A percentile compares a stretch with the other conserved stretches of the same genome.
These are phyloP conservation scores for Novymonas esmeraldas DNA, from an alignment of 208 protist species.

Conservation along the genomic window DNA sequence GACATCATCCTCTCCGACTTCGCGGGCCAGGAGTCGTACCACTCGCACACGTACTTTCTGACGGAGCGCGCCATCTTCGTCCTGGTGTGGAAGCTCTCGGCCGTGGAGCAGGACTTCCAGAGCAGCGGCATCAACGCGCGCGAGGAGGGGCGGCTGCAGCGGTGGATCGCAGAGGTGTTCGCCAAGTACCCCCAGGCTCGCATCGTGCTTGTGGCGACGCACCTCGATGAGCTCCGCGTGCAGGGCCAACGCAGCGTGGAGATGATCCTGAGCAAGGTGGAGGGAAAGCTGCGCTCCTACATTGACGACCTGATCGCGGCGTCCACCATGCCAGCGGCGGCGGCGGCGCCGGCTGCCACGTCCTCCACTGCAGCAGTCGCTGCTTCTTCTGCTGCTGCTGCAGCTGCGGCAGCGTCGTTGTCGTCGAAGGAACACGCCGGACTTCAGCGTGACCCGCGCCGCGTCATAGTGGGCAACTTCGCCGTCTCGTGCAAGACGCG, in stretches of 20 bases:
- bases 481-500: conserved; percentile 90
- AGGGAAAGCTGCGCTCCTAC: conserved; percentile 64
- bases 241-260: conserved; percentile 84
- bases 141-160: conserved; percentile 86
- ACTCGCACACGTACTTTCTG: conserved; percentile 88
- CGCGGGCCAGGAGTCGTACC: conserved; percentile 88
- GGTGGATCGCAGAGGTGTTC: conserved; percentile 88
- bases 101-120: conserved; percentile 84
- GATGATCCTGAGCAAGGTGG: conserved; percentile 84
- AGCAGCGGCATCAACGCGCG: conserved; percentile 73
- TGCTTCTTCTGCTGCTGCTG: neutral
- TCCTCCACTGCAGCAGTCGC: neutral
- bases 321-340: conserved; percentile 20
- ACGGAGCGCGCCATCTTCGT: conserved; percentile 85
- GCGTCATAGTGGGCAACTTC: conserved; percentile 80
- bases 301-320: conserved; percentile 56
- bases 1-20: conserved; percentile 85
- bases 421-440: conserved; percentile 1
- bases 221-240: conserved; percentile 89
- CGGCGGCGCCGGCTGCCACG: neutral
- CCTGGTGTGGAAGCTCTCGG: conserved; percentile 91
- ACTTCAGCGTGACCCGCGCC: conserved; percentile 19
- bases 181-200: conserved; percentile 78
- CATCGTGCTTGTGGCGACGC: conserved; percentile 85
- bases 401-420: neutral